These are phyloP conservation scores for Annulohypoxylon nitens DNA, from an alignment of 495 filamentous ascomycete genomes.

Conservation along the genomic window DNA sequence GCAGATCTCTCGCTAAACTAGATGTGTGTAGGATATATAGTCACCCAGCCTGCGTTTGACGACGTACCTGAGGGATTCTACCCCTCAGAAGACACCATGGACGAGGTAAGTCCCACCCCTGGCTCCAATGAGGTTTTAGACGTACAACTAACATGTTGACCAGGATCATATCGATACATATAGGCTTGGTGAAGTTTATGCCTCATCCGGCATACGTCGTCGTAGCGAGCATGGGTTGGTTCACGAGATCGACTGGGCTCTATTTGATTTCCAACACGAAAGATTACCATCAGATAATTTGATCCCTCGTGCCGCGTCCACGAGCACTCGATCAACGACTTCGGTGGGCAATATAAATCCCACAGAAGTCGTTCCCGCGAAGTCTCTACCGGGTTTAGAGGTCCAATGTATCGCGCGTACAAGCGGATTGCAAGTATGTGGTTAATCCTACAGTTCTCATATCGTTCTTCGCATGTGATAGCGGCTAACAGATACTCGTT, in stretches of 20 bases:
- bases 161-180: constrained; percentile 78
- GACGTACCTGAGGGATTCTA: constrained; percentile 88
- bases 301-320: constrained; percentile 64
- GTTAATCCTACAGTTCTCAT: not conserved
- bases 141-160: constrained; percentile 49
- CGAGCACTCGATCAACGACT: constrained; percentile 50
- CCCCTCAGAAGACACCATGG: constrained; percentile 61
- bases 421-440: constrained; percentile 72
- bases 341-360: constrained; percentile 52
- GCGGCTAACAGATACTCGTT: constrained; percentile 3
- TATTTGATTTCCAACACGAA: constrained; percentile 82
- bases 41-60: constrained; percentile 90
- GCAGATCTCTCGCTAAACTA: constrained; percentile 31
- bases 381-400: constrained; percentile 72
- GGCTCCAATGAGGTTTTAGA: not conserved
- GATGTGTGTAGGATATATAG: constrained; percentile 61
- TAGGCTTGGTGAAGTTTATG: constrained; percentile 84
- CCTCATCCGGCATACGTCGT: constrained; percentile 87
- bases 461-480: not conserved
- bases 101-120: constrained; percentile 51
- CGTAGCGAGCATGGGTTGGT: constrained; percentile 71
- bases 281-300: constrained; percentile 79
- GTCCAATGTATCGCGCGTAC: constrained; percentile 96
- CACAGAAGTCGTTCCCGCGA: constrained; percentile 58
- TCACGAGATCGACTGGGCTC: constrained; percentile 96